Evolutionary conservation across 192 early-diverging fungal genomes (phyloP), one percentile per base, ranked within the genome.

Genomic region (Entophlyctis helioformis): DNA sequence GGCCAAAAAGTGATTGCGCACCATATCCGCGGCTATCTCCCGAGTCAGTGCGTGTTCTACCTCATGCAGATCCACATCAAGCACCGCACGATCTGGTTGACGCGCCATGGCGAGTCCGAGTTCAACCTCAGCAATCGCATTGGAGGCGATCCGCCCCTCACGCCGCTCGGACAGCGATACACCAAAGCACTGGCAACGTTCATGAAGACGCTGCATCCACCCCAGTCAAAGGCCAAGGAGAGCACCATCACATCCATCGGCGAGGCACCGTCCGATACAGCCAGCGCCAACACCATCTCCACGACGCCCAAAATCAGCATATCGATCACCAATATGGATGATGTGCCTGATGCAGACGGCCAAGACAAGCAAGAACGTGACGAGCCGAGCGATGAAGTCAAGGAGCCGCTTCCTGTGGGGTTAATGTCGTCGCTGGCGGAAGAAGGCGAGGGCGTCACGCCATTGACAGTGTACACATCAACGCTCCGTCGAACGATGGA

Each of bases 1-100:
- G 95, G 95, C 44, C 87, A 89, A 47, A 98, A 94, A 62, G 54
- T 95, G 2, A 88, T 94, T 58, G 87, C 92, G 13, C 74, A 91
- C 67, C 89, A 91, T 54, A 89, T 93, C 49, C 81, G 84, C 53
- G 95, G 95, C 37, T 98, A 91, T 57, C 61, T 98, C 33, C 70
- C 81, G 26, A 82, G 84, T 16, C 95, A 98, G 60, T 89, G 87
- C 27, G 88, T 98, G 39, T 96, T 98, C 56, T 98, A 96, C 56
- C 59, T 98, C 48, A 96, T 96, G 92, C 93, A 98, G 62, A 95
- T 95, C 59, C 87, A 97, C 54, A 78, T 93, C 25, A 48, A 60
- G 60, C 60, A 77, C 18, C 80, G 89, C 19, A 79, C 79, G 42
- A 84, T 98, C 35, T 98, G 85, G 72, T 64, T 98, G 21, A 91